Base-by-base conservation (phyloP, 2,329 filamentous ascomycete genomes). In the Colletotrichum sansevieriae region DNA sequence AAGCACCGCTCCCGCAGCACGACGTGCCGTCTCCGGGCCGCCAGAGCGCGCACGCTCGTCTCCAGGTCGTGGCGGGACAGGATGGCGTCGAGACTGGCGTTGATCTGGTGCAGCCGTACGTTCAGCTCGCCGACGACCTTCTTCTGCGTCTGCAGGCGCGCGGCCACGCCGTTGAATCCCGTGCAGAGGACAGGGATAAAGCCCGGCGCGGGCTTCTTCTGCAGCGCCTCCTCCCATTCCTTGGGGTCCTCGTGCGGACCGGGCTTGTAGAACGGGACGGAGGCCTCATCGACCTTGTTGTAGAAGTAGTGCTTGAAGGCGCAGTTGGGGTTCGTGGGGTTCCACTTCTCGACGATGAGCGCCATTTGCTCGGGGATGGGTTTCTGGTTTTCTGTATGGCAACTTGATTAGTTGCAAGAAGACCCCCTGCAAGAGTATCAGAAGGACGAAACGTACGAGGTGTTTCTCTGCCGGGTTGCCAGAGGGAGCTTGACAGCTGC, bases 231-330 rank as follows among this genome's bases (percentile, higher is more conserved):
- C 75, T 97, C 93, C 92, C 93, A 97, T 76, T 92, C 92, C 72
- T 88, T 87, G 43, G 91, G 88, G 75, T 95, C 90, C 76, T 96
- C 93, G 73, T 88, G 84, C 1, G 89, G 83, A 15, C 87, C 84
- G 2, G 92, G 92, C 71, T 90, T 88, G 79, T 92, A 95, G 78
- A 92, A 94, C 11, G 92, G 92, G n/a, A 91, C 90, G 76, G 87
- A 87, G 60, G 88, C 87, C 74, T 92, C 88, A 71, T 92, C 90
- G 71, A 95, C 92, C 72, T 92, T 90, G 81, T 96, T 96, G 85
- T 96, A 97, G 78, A 96, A 93, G 83, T 95, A 95, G 76, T 92
- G 85, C 78, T 93, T 92, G 82, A 96, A 94, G 33, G 87, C 88
- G 74, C 92, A 94, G 76, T 88, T 89, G 22, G 88, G 85, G 77